Base-by-base conservation (phyloP, 2,329 filamentous ascomycete species). In the Trichothecium sympodiale region DNA sequence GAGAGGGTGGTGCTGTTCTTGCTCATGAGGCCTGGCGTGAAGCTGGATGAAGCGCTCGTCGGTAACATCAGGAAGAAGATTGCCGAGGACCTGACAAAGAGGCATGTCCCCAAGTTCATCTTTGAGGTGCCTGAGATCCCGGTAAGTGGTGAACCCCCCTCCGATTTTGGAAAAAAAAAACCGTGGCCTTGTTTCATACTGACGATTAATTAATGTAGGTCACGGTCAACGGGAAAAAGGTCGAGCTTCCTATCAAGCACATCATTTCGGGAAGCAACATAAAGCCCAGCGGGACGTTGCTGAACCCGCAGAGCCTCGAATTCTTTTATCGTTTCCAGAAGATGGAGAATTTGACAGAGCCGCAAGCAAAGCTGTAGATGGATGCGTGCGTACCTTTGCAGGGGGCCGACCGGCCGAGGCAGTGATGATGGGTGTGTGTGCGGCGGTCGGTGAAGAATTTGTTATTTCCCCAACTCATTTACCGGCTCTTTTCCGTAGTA, bases 211-310 rank as follows among this genome's bases (percentile, higher is more conserved):
- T 25, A 17, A 15, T 14, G 9, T n/a, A 86, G 77, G 83, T 78
- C 0, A 91, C 84, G 0, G 77, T 91, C 42, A 91, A 89, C 51
- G 58, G 84, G 34, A 91, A 91, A 55, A 91, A 91, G 56, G 84
- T 91, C 4, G 84, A 91, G 54, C 48, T 91, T 35, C 83, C 83
- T 0, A 80, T 91, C 20, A 91, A 91, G 60, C 80, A 84, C 50
- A 91, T 91, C 43, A 78, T 91, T 1, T 85, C 74, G 0, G 84
- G 84, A 0, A 75, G 77, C 46, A 72, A 61, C 17, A 73, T 91
- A 51, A 85, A 81, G 56, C 73, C 83, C 0, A 84, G 79, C 33
- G 83, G 83, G 2, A 89, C 83, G 4, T 56, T 91, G 48, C 58
- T 82, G 36, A 91, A 93, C 49, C 84, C 84, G 0, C 60, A 80